phyloP scores from a whole-genome alignment of 345 rosid species.

The Adansonia digitata region DNA sequence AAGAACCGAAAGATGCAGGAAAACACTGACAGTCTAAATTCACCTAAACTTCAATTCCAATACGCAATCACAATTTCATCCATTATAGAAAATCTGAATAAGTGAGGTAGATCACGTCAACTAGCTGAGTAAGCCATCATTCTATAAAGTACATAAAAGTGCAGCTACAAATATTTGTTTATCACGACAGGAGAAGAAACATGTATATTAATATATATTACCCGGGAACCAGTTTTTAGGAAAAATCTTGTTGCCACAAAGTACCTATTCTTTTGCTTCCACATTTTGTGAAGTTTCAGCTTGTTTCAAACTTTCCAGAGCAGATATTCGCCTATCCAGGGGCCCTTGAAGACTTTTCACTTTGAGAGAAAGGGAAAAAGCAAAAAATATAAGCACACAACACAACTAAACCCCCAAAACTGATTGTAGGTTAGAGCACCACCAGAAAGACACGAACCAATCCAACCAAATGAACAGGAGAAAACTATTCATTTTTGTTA shows the following conservation, averaged over 20 bases:
- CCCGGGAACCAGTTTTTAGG: neutral
- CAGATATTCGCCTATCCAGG: conserved; percentile 63
- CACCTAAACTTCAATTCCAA: neutral
- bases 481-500: neutral
- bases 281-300: conserved; percentile 53
- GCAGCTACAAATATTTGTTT: neutral
- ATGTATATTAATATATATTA: no score
- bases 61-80: neutral
- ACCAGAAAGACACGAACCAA: neutral
- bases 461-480: neutral
- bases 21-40: neutral
- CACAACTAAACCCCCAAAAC: neutral
- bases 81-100: neutral
- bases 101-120: neutral
- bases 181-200: neutral
- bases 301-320: conserved; percentile 73
- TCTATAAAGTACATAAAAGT: neutral
- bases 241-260: neutral
- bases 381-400: neutral
- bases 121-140: neutral
- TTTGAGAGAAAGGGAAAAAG: conserved; percentile 26
- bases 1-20: neutral
- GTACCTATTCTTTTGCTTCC: conserved; percentile 53
- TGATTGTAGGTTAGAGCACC: neutral
- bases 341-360: conserved; percentile 61